Evolutionary conservation across 1,284 basidiomycete genomes (phyloP).

Genomic region (Ganoderma lucidum): DNA sequence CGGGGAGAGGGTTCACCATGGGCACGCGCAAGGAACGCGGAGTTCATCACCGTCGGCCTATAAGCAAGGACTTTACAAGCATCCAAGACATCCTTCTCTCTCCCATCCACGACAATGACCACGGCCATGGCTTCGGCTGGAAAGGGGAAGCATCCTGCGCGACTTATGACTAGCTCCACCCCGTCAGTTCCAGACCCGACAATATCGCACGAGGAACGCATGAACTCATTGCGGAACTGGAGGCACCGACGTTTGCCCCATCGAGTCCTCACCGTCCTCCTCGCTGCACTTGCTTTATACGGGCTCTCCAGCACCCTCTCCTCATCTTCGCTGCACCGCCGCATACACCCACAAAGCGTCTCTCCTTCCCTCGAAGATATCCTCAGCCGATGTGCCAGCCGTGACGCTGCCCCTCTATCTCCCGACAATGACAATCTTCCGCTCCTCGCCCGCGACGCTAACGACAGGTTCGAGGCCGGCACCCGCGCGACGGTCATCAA

Average conservation of each 20-base stretch:
- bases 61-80: slow-evolving; percentile 16
- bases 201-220: slow-evolving; percentile 8
- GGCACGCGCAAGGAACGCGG: slow-evolving; percentile 28
- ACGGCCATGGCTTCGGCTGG: slow-evolving; percentile 2
- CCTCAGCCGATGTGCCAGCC: slow-evolving; percentile 54
- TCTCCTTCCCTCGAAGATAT: slow-evolving; percentile 56
- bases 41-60: slow-evolving; percentile 24
- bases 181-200: slow-evolving; percentile 1
- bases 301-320: slow-evolving; percentile 30
- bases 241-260: slow-evolving; percentile 17
- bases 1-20: background rate
- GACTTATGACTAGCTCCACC: background rate
- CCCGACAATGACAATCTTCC: slow-evolving; percentile 57
- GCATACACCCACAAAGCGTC: slow-evolving; percentile 32
- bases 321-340: slow-evolving; percentile 6
- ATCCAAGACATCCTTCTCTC: background rate
- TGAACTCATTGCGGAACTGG: background rate
- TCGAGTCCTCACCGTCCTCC: slow-evolving; percentile 29
- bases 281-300: slow-evolving; percentile 33
- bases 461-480: slow-evolving; percentile 77
- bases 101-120: slow-evolving; percentile 9
- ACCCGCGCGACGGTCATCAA: slow-evolving; percentile 73
- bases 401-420: slow-evolving; percentile 55
- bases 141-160: background rate
- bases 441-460: slow-evolving; percentile 55